Evolutionary conservation across 2,329 filamentous ascomycete genomes (phyloP).

Genomic region (Rhynchosporium graminicola): DNA sequence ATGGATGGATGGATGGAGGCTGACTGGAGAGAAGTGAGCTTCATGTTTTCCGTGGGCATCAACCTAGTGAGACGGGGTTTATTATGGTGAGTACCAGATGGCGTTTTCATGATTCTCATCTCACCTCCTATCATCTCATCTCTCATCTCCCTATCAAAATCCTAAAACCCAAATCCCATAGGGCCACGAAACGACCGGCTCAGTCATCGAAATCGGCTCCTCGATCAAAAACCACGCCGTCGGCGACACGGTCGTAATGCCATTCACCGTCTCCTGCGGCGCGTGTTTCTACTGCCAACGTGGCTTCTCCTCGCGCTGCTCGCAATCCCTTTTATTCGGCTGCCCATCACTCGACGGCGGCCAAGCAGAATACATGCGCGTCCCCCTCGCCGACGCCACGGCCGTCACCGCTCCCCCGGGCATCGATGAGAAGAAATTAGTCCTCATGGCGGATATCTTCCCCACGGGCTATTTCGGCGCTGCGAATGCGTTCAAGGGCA

Average conservation of each 20-base stretch:
- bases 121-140: not conserved
- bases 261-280: constrained; percentile 76
- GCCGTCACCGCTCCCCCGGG: constrained; percentile 71
- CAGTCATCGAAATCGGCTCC: constrained; percentile 66
- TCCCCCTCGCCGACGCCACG: constrained; percentile 80
- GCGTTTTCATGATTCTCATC: not conserved
- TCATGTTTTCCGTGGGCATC: constrained; percentile 82
- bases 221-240: constrained; percentile 67
- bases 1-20: not conserved
- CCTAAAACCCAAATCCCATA: constrained; percentile 1
- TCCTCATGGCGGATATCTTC: constrained; percentile 93
- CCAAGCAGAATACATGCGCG: constrained; percentile 79
- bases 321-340: constrained; percentile 70
- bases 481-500: constrained; percentile 69
- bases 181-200: constrained; percentile 88
- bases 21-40: constrained; percentile 61
- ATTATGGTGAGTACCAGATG: constrained; percentile 46
- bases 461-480: constrained; percentile 85
- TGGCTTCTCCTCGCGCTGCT: constrained; percentile 77
- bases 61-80: constrained; percentile 64
- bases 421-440: constrained; percentile 72
- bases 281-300: constrained; percentile 85
- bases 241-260: constrained; percentile 78
- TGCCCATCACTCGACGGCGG: constrained; percentile 69
- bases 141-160: too few relatives aligned